phyloP scores from a whole-genome alignment of 169 alveolate species.

The Plasmodium malariae region DNA sequence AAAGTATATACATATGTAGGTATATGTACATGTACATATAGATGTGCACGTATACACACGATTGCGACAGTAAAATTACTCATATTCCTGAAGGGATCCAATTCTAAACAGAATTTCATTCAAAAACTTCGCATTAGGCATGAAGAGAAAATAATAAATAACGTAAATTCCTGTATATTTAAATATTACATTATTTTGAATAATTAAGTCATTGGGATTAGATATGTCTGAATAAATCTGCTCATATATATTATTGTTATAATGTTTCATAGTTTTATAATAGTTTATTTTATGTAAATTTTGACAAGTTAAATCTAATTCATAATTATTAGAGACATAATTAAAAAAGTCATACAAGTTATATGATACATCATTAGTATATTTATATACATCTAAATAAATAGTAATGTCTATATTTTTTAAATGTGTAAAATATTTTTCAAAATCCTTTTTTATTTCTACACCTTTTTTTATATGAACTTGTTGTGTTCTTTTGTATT shows the following conservation, averaged over 20 bases:
- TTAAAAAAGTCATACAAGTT: conserved; percentile 58
- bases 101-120: conserved; percentile 48
- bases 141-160: conserved; percentile 50
- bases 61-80: conserved; percentile 14
- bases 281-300: conserved; percentile 56
- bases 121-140: conserved; percentile 43
- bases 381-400: conserved; percentile 45
- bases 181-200: conserved; percentile 25
- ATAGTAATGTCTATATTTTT: conserved; percentile 53
- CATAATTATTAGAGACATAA: conserved; percentile 53
- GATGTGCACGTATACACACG: not conserved
- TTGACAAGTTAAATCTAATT: conserved; percentile 61
- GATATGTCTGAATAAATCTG: conserved; percentile 44
- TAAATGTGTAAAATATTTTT: conserved; percentile 64
- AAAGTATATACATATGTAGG: not conserved
- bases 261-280: conserved; percentile 38
- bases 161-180: conserved; percentile 49
- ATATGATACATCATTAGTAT: conserved; percentile 56
- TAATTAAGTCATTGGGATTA: conserved; percentile 45
- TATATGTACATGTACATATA: not conserved
- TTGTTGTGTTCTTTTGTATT: conserved; percentile 53
- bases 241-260: conserved; percentile 26
- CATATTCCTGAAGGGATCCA: conserved; percentile 60
- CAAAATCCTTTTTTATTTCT: conserved; percentile 53
- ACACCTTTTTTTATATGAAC: conserved; percentile 51